Evolutionary conservation across 805 yeast genomes (phyloP).

Genomic region (Candida orba): DNA sequence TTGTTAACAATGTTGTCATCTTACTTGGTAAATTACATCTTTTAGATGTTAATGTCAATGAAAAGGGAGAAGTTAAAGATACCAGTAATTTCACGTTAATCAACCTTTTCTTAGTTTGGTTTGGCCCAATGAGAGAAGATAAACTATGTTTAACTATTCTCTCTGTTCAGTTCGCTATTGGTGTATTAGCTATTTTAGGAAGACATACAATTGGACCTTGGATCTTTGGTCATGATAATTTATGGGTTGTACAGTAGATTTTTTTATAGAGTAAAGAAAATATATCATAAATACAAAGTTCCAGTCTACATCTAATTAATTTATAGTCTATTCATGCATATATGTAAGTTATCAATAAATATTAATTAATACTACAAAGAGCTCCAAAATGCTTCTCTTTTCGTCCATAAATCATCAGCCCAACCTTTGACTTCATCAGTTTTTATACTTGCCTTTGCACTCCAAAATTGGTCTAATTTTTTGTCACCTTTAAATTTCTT

Average conservation of each 20-base stretch:
- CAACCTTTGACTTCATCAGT: slow-evolving; percentile 63
- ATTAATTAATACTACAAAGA: neutral
- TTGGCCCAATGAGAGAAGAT: slow-evolving; percentile 89
- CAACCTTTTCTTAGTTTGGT: slow-evolving; percentile 73
- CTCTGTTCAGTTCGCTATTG: slow-evolving; percentile 55
- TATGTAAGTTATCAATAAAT: neutral
- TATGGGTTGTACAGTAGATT: slow-evolving; percentile 31
- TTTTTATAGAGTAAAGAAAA: neutral
- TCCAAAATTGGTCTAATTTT: slow-evolving; percentile 63
- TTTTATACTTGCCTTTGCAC: slow-evolving; percentile 54
- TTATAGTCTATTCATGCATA: too few species aligned
- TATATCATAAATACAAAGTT: neutral
- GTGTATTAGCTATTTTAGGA: slow-evolving; percentile 55
- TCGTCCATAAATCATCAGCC: slow-evolving; percentile 50
- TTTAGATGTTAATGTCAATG: slow-evolving; percentile 34
- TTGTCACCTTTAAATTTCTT: slow-evolving; percentile 48
- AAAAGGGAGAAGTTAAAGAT: slow-evolving; percentile 21
- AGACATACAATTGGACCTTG: slow-evolving; percentile 84
- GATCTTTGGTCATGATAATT: slow-evolving; percentile 84
- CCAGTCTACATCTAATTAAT: too few species aligned
- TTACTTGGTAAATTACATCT: slow-evolving; percentile 43
- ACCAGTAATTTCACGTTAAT: slow-evolving; percentile 72
- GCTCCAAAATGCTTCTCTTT: slow-evolving; percentile 39
- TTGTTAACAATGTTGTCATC: slow-evolving; percentile 32
- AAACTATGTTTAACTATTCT: slow-evolving; percentile 55